Evolutionary conservation across 805 yeast genomes (phyloP).

Genomic region (Priceomyces castillae): DNA sequence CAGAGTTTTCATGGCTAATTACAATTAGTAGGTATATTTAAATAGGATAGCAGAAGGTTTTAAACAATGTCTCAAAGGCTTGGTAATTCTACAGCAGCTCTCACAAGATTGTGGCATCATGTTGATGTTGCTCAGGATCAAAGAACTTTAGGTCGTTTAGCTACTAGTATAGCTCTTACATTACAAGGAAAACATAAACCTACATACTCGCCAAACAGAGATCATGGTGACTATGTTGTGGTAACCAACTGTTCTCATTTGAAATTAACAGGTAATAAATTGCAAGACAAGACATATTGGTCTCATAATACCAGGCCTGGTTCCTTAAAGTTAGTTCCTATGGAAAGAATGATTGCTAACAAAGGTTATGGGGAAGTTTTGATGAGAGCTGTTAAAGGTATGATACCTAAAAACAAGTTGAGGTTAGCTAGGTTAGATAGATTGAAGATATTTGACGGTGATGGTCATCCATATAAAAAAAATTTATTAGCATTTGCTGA

Average conservation of each 20-base stretch:
- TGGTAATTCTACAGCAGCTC: constrained; percentile 61
- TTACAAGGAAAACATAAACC: constrained; percentile 99
- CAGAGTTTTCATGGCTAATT: background rate
- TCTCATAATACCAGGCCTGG: constrained; percentile 91
- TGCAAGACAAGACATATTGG: constrained; percentile 80
- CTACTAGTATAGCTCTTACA: constrained; percentile 81
- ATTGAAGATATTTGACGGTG: constrained; percentile 82
- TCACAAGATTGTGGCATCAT: constrained; percentile 92
- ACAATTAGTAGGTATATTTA: background rate
- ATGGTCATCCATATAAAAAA: constrained; percentile 79
- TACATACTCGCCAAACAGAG: constrained; percentile 64
- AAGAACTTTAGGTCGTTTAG: constrained; percentile 89
- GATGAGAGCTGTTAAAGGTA: constrained; percentile 85
- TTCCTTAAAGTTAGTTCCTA: constrained; percentile 73
- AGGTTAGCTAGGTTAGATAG: constrained; percentile 79
- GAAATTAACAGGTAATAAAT: constrained; percentile 81
- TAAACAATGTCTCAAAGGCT: constrained; percentile 31
- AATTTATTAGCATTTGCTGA: constrained; percentile 86
- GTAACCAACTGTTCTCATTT: constrained; percentile 87
- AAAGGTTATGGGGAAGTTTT: constrained; percentile 88
- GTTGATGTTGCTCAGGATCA: constrained; percentile 82
- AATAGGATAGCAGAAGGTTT: background rate
- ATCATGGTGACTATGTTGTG: constrained; percentile 95
- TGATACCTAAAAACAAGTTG: constrained; percentile 90
- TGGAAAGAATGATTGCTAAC: constrained; percentile 71